A percentile compares a stretch with the other conserved stretches of the same genome.
Conservation (phyloP, 176 grass and related monocot genomes). For the Musa itinerans region DNA sequence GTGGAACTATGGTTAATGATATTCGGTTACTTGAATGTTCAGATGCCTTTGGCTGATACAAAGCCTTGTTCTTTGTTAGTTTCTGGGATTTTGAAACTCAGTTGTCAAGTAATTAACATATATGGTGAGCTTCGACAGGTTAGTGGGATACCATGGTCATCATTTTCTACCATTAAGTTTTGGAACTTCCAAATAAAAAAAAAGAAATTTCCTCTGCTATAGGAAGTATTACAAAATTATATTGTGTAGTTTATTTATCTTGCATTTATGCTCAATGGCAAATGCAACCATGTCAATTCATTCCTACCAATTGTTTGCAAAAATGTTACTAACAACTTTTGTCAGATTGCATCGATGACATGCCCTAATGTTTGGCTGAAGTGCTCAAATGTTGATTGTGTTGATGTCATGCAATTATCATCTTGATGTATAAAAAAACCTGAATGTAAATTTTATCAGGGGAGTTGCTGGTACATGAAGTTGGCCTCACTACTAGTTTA, state of each 20-base stretch:
- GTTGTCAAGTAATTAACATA: constrained; percentile 57
- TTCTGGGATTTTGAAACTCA: constrained; percentile 65
- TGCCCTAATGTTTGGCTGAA: too few species aligned
- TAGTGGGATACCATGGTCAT: constrained; percentile 14
- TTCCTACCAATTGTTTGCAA: background rate
- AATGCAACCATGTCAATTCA: background rate
- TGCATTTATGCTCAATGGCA: background rate
- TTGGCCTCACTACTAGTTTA: background rate
- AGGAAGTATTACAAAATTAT: background rate
- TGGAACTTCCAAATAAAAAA: background rate
- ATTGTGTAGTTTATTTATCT: background rate
- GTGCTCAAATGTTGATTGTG: too few species aligned
- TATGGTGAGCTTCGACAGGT: constrained; percentile 96
- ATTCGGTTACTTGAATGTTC: constrained; percentile 63
- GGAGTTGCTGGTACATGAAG: background rate
- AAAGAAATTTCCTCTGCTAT: background rate
- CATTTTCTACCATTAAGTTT: background rate
- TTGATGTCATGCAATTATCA: background rate
- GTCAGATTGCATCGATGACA: too few species aligned
- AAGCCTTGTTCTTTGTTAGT: constrained; percentile 43
- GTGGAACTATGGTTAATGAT: constrained; percentile 73
- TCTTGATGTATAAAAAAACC: background rate
- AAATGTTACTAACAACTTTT: background rate
- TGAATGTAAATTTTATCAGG: background rate
- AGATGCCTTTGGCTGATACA: constrained; percentile 56